These are phyloP conservation scores for Chlorella variabilis DNA, from an alignment of 163 green algal genomes.

Conservation along the genomic window DNA sequence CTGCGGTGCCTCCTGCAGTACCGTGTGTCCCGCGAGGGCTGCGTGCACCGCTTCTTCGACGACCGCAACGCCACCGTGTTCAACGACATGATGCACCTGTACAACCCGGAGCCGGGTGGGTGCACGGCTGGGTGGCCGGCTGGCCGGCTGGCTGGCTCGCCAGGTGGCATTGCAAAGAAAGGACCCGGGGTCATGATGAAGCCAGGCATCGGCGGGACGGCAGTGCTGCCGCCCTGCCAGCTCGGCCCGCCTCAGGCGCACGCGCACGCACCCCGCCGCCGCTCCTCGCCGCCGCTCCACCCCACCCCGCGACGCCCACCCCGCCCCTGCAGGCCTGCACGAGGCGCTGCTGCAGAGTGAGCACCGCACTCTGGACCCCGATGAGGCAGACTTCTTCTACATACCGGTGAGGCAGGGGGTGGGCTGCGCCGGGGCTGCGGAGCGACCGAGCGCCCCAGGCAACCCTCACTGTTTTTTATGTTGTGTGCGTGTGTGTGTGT, in stretches of 20 bases:
- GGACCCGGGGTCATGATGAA: too few species aligned
- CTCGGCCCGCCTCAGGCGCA: too few species aligned
- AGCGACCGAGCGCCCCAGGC: too few species aligned
- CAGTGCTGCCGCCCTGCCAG: too few species aligned
- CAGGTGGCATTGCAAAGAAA: too few species aligned
- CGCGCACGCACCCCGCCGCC: too few species aligned
- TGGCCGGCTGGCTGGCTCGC: too few species aligned
- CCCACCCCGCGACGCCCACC: not conserved
- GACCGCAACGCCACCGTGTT: constrained; percentile 52
- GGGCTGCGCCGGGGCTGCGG: too few species aligned
- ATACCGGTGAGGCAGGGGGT: constrained; percentile 66
- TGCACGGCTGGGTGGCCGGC: too few species aligned
- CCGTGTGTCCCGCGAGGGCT: constrained; percentile 36
- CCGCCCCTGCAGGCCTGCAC: constrained; percentile 36
- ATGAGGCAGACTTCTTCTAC: constrained; percentile 81
- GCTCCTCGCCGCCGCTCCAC: too few species aligned
- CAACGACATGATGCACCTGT: constrained; percentile 50
- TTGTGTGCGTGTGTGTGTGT: not conserved
- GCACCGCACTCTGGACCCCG: constrained; percentile 79
- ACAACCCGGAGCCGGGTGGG: constrained; percentile 54
- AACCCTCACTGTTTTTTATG: too few species aligned
- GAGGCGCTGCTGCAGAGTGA: constrained; percentile 72
- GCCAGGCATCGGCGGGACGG: too few species aligned
- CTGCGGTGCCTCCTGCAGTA: constrained; percentile 9
- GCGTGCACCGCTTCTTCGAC: constrained; percentile 54